Evolutionary conservation across 164 flowering plant genomes (phyloP).

Genomic region (Aristolochia contorta): DNA sequence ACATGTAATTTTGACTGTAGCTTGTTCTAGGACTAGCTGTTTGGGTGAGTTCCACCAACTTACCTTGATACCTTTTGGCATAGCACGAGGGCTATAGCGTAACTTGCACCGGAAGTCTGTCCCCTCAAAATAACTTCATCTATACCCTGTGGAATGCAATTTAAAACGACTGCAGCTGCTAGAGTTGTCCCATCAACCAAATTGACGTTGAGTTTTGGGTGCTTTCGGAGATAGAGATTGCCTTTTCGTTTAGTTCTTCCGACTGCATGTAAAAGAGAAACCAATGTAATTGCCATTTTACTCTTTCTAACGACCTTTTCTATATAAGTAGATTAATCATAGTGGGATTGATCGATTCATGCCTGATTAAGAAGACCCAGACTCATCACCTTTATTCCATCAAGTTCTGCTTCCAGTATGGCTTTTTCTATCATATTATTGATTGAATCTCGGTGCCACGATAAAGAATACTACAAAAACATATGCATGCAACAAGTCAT

Average conservation of each 20-base stretch:
- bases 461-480: constrained; percentile 30
- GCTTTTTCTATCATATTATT: constrained; percentile 57
- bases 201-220: constrained; percentile 41
- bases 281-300: too few relatives aligned
- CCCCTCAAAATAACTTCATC: constrained; percentile 43
- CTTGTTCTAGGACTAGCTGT: too few relatives aligned
- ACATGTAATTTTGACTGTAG: too few relatives aligned
- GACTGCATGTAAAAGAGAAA: constrained; percentile 19
- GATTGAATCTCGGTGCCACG: constrained; percentile 31
- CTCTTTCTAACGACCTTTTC: too few relatives aligned
- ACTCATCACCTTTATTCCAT: constrained; percentile 49
- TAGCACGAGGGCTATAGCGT: constrained; percentile 24
- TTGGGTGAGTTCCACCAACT: neutral
- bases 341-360: constrained; percentile 4
- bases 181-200: constrained; percentile 68
- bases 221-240: constrained; percentile 37
- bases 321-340: too few relatives aligned
- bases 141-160: constrained; percentile 50
- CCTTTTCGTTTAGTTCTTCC: constrained; percentile 56
- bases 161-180: constrained; percentile 48
- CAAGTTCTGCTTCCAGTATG: constrained; percentile 45
- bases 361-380: constrained; percentile 71
- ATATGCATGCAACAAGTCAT: neutral
- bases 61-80: constrained; percentile 45
- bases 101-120: constrained; percentile 30